Evolutionary conservation across 108 stramenopile genomes (phyloP).

Genomic region (Skeletonema potamos): DNA sequence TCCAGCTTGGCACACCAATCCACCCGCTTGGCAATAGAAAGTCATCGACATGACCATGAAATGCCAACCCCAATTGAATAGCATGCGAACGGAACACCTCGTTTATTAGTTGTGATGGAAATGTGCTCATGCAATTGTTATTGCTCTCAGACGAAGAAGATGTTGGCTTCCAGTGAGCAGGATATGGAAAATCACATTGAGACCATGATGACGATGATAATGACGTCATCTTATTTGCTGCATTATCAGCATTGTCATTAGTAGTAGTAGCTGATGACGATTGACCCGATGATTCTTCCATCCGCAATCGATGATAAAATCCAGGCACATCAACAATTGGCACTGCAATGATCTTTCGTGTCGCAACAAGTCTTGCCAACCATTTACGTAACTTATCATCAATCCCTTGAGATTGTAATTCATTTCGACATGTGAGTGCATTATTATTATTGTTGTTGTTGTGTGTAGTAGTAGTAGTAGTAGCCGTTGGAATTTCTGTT

Average conservation of each 20-base stretch:
- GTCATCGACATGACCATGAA: conserved; percentile 83
- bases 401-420: conserved; percentile 51
- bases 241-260: background rate
- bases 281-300: conserved; percentile 6
- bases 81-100: conserved; percentile 90
- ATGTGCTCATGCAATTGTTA: conserved; percentile 85
- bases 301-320: conserved; percentile 39
- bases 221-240: background rate
- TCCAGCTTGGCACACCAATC: conserved; percentile 96
- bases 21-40: conserved; percentile 52
- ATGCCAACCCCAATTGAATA: conserved; percentile 93
- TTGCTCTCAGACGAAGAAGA: conserved; percentile 73
- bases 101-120: conserved; percentile 88
- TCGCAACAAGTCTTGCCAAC: conserved; percentile 82
- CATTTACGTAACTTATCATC: conserved; percentile 64
- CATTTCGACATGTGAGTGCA: conserved; percentile 54
- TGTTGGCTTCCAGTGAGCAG: conserved; percentile 28
- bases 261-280: background rate
- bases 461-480: no score
- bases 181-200: conserved; percentile 65
- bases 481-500: no score
- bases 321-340: conserved; percentile 88
- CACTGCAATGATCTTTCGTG: conserved; percentile 80
- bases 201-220: conserved; percentile 28
- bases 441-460: background rate